A percentile compares a stretch with the other conserved stretches of the same genome.
These are phyloP conservation scores for Sarocladium kiliense DNA, from an alignment of 2,329 filamentous ascomycete species.

Conservation along the genomic window DNA sequence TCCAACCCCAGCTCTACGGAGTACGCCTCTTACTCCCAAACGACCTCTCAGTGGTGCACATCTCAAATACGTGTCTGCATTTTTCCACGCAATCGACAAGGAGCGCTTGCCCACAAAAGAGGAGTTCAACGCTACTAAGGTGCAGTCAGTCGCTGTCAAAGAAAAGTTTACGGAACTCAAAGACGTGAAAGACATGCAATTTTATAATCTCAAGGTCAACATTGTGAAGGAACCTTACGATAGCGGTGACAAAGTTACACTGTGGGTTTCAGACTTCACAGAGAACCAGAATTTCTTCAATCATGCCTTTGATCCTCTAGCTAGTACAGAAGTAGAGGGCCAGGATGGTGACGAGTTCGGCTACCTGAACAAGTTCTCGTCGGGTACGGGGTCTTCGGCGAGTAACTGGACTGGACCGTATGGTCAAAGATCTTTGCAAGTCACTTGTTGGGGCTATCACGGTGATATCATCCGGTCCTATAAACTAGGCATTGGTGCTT, in stretches of 20 bases:
- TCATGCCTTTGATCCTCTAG: conserved; percentile 27
- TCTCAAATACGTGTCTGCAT: conserved; percentile 39
- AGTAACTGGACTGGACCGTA: conserved; percentile 67
- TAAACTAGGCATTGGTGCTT: conserved; percentile 51
- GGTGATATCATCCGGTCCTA: conserved; percentile 47
- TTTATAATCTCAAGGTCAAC: conserved; percentile 66
- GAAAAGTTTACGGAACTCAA: conserved; percentile 61
- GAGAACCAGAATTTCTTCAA: conserved; percentile 60
- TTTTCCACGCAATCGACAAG: conserved; percentile 42
- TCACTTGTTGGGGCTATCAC: conserved; percentile 69
- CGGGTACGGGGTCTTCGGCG: conserved; percentile 13
- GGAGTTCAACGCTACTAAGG: conserved; percentile 35
- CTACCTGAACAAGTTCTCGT: conserved; percentile 36
- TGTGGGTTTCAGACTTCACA: conserved; percentile 84
- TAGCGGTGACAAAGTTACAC: conserved; percentile 40
- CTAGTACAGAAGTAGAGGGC: conserved; percentile 22
- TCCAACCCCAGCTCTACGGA: conserved; percentile 26
- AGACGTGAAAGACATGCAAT: conserved; percentile 51
- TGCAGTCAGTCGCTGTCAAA: conserved; percentile 36
- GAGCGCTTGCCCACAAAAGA: conserved; percentile 32
- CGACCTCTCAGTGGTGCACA: conserved; percentile 21
- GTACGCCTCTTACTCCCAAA: conserved; percentile 15
- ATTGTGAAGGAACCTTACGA: conserved; percentile 52
- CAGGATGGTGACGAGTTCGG: conserved; percentile 50
- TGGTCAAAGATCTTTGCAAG: conserved; percentile 64